Conservation (phyloP, 306 rosid genomes). For the Vicia sativa region DNA sequence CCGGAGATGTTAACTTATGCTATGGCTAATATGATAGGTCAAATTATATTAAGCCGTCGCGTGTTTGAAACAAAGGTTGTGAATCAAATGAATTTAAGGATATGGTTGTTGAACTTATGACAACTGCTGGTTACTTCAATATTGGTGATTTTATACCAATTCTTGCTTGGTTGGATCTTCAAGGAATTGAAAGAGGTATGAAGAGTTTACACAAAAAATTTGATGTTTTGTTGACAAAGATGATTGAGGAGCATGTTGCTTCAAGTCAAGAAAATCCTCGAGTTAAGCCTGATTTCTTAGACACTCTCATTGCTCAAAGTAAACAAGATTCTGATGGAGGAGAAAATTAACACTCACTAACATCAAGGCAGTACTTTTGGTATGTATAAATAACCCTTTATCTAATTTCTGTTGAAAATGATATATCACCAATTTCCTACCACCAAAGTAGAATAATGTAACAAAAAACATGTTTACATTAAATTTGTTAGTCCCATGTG, state of each 20-base stretch:
- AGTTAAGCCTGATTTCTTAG: constrained; percentile 36
- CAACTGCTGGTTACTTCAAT: constrained; percentile 34
- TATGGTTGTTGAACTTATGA: constrained; percentile 40
- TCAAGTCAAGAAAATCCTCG: constrained; percentile 1
- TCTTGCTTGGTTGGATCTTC: constrained; percentile 31
- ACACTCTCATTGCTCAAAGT: constrained; percentile 30
- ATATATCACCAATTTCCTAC: neutral
- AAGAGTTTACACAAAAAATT: constrained; percentile 31
- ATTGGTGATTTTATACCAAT: constrained; percentile 39
- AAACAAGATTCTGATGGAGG: constrained; percentile 7
- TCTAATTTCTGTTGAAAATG: neutral
- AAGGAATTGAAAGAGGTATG: constrained; percentile 36
- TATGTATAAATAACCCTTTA: neutral
- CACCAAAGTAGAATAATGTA: neutral
- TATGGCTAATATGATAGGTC: constrained; percentile 40
- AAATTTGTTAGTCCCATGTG: too few relatives aligned
- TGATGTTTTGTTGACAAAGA: constrained; percentile 32
- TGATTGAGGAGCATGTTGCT: constrained; percentile 32
- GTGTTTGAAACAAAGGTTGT: constrained; percentile 29
- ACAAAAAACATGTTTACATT: neutral
- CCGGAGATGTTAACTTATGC: constrained; percentile 35
- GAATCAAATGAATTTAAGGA: constrained; percentile 41
- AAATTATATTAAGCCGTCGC: constrained; percentile 38
- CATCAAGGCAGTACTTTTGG: constrained; percentile 40
- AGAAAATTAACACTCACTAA: constrained; percentile 25